Base-by-base conservation (phyloP, 257 asterid species). In the Plectranthus barbatus region DNA sequence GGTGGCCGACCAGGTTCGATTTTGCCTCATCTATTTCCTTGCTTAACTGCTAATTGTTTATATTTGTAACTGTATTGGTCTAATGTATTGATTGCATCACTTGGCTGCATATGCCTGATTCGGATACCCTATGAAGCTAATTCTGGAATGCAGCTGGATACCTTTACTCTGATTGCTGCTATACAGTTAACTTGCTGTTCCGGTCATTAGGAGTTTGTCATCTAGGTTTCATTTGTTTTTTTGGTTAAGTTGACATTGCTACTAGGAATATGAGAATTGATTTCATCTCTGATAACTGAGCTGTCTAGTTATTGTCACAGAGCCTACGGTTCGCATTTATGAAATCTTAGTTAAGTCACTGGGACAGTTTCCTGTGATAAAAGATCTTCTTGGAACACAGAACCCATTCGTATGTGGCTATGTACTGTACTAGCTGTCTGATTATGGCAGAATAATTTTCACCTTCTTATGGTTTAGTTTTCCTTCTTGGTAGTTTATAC, bases 1-100 rank as follows among this genome's bases (percentile, higher is more conserved):
- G 34, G 99, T 93, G 60, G 99, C 99, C 0, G 99, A 93, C 63
- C 99, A 92, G 99, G 99, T 89, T 71, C 15, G 79, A 56, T 3
- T 60, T 42, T 37, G 3, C 33, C 18, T 10, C 47, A 11, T 62
- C 73, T 53, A 46, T 53, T 34, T 62, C 62, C 65, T 49, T 10
- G 67, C 50, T 66, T 53, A 31, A 14, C 33, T n/a, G 46, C 21
- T 13, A 18, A 12, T 41, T 51, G 24, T 56, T 26, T 4, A 41
- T 19, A 12, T 3, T 36, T 44, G 39, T 10, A 1, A 29, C 39
- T 14, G 17, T 45, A 4, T 7, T 14, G 44, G 44, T 41, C 13
- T 46, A 57, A 14, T 51, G 31, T 9, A 31, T 21, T 52, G 37
- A 14, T 62, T n/a, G 49, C 36, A 20, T 45, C 12, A 4, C 21